Evolutionary conservation across 1,284 basidiomycete genomes (phyloP).

Genomic region (Neonothopanus nambi): DNA sequence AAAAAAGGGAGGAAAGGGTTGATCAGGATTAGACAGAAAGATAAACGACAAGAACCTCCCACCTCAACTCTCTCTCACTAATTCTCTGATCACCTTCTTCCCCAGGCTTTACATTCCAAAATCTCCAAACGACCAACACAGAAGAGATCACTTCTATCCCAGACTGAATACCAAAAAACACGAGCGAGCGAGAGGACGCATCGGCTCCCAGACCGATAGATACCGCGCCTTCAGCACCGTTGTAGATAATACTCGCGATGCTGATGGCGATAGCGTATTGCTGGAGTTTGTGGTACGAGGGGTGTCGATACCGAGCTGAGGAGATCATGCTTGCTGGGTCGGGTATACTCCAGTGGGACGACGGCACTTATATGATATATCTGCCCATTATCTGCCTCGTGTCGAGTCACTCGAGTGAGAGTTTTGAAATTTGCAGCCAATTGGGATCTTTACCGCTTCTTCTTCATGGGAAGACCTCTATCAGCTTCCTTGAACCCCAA

Average conservation of each 20-base stretch:
- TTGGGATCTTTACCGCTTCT: too few relatives aligned
- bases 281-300: constrained; percentile 30
- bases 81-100: constrained; percentile 29
- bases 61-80: constrained; percentile 30
- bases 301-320: neutral
- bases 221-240: constrained; percentile 38
- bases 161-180: constrained; percentile 53
- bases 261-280: constrained; percentile 37
- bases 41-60: too few relatives aligned
- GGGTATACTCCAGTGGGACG: too few relatives aligned
- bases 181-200: constrained; percentile 44
- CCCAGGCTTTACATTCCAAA: constrained; percentile 32
- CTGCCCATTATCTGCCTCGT: too few relatives aligned
- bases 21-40: too few relatives aligned
- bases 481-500: too few relatives aligned
- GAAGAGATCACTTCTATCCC: constrained; percentile 45
- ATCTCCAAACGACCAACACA: constrained; percentile 43
- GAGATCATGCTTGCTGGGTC: too few relatives aligned
- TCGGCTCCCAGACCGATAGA: constrained; percentile 47
- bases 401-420: too few relatives aligned
- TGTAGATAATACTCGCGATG: constrained; percentile 32
- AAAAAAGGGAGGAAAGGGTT: too few relatives aligned
- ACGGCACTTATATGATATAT: too few relatives aligned
- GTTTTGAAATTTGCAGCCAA: too few relatives aligned
- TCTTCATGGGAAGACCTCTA: too few relatives aligned